Evolutionary conservation across 2,329 filamentous ascomycete species (phyloP).

Genomic region (Nemania abortiva): DNA sequence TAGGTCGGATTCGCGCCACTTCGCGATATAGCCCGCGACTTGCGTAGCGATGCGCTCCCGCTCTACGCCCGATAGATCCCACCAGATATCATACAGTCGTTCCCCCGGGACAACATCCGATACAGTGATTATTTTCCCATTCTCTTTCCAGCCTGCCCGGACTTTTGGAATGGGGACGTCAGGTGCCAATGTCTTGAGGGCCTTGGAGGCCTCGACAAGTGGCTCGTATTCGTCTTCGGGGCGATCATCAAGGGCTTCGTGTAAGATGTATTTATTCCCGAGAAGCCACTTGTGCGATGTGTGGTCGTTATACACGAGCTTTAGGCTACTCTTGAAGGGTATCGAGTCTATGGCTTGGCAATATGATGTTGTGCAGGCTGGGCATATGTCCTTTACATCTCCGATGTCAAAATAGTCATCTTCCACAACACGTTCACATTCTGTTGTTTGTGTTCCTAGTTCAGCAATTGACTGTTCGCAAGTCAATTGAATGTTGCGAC

Average conservation of each 20-base stretch:
- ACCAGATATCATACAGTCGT: constrained; percentile 48
- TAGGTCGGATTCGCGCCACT: constrained; percentile 41
- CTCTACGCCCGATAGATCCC: constrained; percentile 32
- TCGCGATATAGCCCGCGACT: constrained; percentile 40
- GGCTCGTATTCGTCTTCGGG: constrained; percentile 39
- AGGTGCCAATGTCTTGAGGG: constrained; percentile 30
- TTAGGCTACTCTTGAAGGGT: constrained; percentile 45
- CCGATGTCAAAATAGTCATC: constrained; percentile 42
- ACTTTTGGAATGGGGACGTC: constrained; percentile 45
- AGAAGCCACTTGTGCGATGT: constrained; percentile 46
- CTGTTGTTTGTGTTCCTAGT: neutral
- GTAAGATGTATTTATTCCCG: constrained; percentile 45
- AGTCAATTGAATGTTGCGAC: constrained; percentile 15
- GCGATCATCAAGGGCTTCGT: constrained; percentile 41
- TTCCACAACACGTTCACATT: constrained; percentile 3
- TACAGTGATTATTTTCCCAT: constrained; percentile 47
- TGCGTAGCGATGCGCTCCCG: constrained; percentile 42
- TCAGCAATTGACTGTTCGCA: too few species aligned
- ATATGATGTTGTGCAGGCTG: constrained; percentile 47
- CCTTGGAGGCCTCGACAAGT: constrained; percentile 37
- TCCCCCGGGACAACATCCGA: constrained; percentile 41
- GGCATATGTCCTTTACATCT: constrained; percentile 45
- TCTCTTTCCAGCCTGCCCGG: constrained; percentile 48
- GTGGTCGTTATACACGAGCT: constrained; percentile 45
- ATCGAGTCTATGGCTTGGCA: constrained; percentile 45